Base-by-base conservation (phyloP, 768 basidiomycete genomes). In the Boletus rex-veris region DNA sequence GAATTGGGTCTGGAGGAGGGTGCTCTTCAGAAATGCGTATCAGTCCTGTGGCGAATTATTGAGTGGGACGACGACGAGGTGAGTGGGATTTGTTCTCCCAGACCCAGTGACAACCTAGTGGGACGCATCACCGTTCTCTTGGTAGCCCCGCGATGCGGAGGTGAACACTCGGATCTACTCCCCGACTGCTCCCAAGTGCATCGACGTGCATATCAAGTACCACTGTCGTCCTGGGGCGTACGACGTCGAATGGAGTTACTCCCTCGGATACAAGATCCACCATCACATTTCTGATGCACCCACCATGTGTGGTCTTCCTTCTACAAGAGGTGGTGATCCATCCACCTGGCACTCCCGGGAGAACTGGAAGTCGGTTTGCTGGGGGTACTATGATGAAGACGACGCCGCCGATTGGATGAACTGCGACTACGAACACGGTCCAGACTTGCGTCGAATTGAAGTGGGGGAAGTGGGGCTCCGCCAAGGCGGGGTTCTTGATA, bases 141-240 rank as follows among this genome's bases (percentile, higher is more conserved):
- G 26, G 5, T 26, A 51, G 50, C 42, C 50, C n/a, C 54, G 53
- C 14, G 7, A 41, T 5, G 28, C 53, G 41, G 42, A 56, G 16
- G 28, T 30, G 28, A 14, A 14, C 8, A 45, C 41, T 16, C 48
- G 46, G 33, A 41, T 61, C 35, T 52, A 51, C 33, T 61, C 60
- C 2, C 60, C 48, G 0, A 15, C 58, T 3, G 38, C 48, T 9
- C 53, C 61, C 6, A 46, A 41, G 21, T 61, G 46, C 40, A 52
- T 61, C 33, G 56, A 61, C 14, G 53, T 58, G 10, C 59, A 53
- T 16, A 12, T 62, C 18, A 48, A 45, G n/a, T 57, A 56, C 48
- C 26, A 57, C n/a, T 45, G 36, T 36, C 48, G 49, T 14, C 5
- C 39, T 18, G 24, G 56, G 16, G 19, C 11, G 16, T 33, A 12